Evolutionary conservation across 805 yeast genomes (phyloP), one percentile per base, ranked within the genome.

Genomic region (Yarrowia yakushimensis): DNA sequence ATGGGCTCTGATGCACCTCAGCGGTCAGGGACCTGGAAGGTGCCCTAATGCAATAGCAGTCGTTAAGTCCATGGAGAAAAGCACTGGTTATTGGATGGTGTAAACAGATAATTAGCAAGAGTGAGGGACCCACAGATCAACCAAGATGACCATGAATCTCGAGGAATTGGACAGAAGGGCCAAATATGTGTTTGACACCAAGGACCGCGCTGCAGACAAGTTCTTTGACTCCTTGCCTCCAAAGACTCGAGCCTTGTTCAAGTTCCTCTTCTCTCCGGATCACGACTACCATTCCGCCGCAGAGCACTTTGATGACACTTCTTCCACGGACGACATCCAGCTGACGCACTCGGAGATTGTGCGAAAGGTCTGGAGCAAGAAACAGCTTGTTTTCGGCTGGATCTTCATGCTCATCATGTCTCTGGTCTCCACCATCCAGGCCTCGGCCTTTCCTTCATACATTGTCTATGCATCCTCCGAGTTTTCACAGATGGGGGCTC

Each of bases 111-210:
- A 41, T 23, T 41, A 41, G 30, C 8, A 4, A 41, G n/a, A 15
- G 18, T 9, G 2, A 17, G 30, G n/a, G 13, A 4, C 45, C 18
- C 30, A 3, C 11, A 3, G 13, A n/a, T 41, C 43, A 20, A 39
- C 27, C 10, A 15, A 13, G 10, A 3, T 28, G 30, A 33, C 11
- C 15, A 22, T 31, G 62, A 42, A 41, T 18, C 62, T 36, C 37
- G 12, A 41, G 36, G 50, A 42, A 18, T 39, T 43, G n/a, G 55
- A 57, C 57, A 13, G 13, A 42, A 57, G 27, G 37, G 48, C 55
- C 55, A 39, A 57, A 30, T 57, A 57, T 15, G 54, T 37, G 13
- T 42, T 39, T 57, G 50, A 39, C 57, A 57, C 48, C 55, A 57
- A 57, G 36, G 62, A 43, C 57, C 54, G 37, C 5, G 62, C 23